Evolutionary conservation across 768 basidiomycete species (phyloP), one percentile per base, ranked within the genome.

Genomic region (Megacollybia marginata): DNA sequence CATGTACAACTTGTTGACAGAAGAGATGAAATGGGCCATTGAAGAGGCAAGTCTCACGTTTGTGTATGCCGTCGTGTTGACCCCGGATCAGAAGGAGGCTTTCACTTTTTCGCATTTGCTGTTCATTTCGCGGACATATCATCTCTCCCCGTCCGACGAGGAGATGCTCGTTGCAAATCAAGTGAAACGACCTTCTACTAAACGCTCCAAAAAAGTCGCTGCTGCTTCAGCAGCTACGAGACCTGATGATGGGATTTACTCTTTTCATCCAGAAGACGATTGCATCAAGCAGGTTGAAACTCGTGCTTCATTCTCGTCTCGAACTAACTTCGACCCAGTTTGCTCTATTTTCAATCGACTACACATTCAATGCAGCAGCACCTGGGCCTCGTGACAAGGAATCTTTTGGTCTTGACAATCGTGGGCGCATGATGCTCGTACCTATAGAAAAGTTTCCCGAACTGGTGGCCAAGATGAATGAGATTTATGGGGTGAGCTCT

Each of bases 261-360:
- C 80, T 2, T 95, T 89, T 68, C 92, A 96, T 59, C 83, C 87
- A 0, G 94, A 96, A 62, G 93, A 96, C 63, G 83, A 84, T 38
- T 71, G 71, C 38, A 80, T 92, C 47, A 73, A 76, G 49, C 66
- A 80, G 69, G 90, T 46, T 42, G 78, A 54, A 19, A 57, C 44
- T 23, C 12, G 49, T 31, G 43, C 19, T 52, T 16, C 35, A 28
- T 43, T n/a, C 15, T 23, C 11, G 19, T 43, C 9, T 32, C 19
- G 49, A 16, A 42, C 18, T 49, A 4, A 33, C 42, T 48, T 23
- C 46, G 19, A 28, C 42, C 23, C 38, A 16, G 18, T 33, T 19
- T 18, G 31, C 84, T 1, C 57, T 69, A 1, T 71, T 78, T 50
- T 63, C 73, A 1, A 57, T 82, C 46, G 78, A 82, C 31, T 74